Evolutionary conservation across 2,329 filamentous ascomycete genomes (phyloP), one percentile per base, ranked within the genome.

Genomic region (Xylariaceae sp.): DNA sequence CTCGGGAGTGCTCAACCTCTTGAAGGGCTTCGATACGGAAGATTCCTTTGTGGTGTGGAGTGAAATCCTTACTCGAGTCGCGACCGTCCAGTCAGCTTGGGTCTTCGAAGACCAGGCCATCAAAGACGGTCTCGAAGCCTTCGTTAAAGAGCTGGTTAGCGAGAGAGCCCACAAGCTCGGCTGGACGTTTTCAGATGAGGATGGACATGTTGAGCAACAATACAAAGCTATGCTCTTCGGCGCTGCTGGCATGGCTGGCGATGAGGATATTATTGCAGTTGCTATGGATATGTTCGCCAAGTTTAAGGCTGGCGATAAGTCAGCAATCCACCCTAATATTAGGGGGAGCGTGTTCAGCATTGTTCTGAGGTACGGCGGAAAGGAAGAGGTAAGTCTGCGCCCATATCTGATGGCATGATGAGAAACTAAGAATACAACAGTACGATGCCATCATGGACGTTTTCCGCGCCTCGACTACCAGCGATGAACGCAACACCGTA

Each of bases 171-270:
- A 96, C 70, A 82, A 91, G 68, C 74, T 95, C 44, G 92, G 92
- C 56, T 97, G 92, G 92, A 75, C 83, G 11, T 96, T 97, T 73
- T 86, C 83, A 31, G 87, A 91, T 30, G 80, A 80, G 3, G 92
- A 97, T 65, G 89, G 88, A 48, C 91, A 96, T 68, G 86, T 96
- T 62, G 80, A 91, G 70, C 91, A 96, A 71, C 91, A 96, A 70
- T 95, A 96, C 80, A 97, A 97, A 78, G 85, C 85, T 11, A 81
- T 96, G 68, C 81, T 96, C 70, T 97, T 97, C 69, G 88, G 88
- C 58, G 83, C 80, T 62, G 90, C 92, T 49, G 92, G 91, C 55
- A 76, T 89, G 62, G 81, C 85, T 45, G 91, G 90, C 35, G 92
- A 97, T 65, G 76, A 91, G 65, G 77, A 80, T 62, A 83, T 96